These are phyloP conservation scores for Aspergillus chevalieri DNA, from an alignment of 2,329 filamentous ascomycete genomes.

Conservation along the genomic window DNA sequence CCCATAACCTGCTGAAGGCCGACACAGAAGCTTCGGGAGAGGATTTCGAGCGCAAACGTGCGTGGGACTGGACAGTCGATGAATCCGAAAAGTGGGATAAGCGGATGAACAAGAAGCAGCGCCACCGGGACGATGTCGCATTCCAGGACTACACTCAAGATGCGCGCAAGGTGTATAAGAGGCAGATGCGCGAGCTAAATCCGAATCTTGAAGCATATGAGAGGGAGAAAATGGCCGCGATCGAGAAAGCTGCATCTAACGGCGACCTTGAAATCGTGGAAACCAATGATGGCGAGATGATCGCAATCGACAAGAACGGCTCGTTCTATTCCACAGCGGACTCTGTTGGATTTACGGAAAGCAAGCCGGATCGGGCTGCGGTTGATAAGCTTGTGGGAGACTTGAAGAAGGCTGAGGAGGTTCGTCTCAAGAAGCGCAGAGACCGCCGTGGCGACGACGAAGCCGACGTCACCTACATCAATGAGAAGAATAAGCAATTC, in stretches of 20 bases:
- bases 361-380: constrained; percentile 78
- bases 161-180: constrained; percentile 87
- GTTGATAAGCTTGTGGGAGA: constrained; percentile 84
- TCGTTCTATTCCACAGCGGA: constrained; percentile 87
- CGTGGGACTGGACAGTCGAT: constrained; percentile 97
- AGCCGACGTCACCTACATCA: constrained; percentile 95
- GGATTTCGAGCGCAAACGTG: constrained; percentile 95
- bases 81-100: constrained; percentile 93
- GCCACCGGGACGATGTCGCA: constrained; percentile 74
- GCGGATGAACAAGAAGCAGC: constrained; percentile 76
- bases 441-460: constrained; percentile 79
- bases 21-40: constrained; percentile 78
- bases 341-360: constrained; percentile 71
- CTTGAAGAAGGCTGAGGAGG: constrained; percentile 80
- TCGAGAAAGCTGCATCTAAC: constrained; percentile 75
- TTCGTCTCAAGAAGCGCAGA: constrained; percentile 75
- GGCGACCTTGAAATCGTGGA: constrained; percentile 91
- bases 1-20: constrained; percentile 88
- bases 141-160: constrained; percentile 87
- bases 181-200: constrained; percentile 71
- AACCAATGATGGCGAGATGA: constrained; percentile 88
- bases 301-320: constrained; percentile 87
- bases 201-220: constrained; percentile 81
- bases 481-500: constrained; percentile 99
- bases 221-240: constrained; percentile 73